Percentiles rank a stretch among this genome's conserved stretches.
phyloP scores from a whole-genome alignment of 495 filamentous ascomycete species.

The Immersiella caudata region DNA sequence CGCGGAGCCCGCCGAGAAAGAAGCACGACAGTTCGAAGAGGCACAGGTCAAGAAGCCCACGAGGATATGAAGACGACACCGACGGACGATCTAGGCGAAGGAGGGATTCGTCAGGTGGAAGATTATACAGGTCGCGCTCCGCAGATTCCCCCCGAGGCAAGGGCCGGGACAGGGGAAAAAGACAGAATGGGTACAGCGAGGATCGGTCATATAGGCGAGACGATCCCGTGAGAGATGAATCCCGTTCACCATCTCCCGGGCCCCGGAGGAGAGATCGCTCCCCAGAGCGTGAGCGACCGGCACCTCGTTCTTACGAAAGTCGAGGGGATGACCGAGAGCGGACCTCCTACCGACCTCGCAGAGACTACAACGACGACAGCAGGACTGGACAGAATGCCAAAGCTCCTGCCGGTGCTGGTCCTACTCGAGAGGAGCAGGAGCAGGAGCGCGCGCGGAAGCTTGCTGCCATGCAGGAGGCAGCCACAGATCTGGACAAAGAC shows the following conservation, averaged over 20 bases:
- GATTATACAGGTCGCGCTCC: slow-evolving; percentile 24
- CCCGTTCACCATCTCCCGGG: slow-evolving; percentile 34
- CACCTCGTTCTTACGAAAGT: slow-evolving; percentile 10
- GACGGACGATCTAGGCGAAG: slow-evolving; percentile 37
- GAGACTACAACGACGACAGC: slow-evolving; percentile 33
- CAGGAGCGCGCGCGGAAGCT: slow-evolving; percentile 68
- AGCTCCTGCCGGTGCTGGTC: slow-evolving; percentile 1
- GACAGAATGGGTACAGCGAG: not conserved
- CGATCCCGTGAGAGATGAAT: slow-evolving; percentile 10
- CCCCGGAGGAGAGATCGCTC: slow-evolving; percentile 27
- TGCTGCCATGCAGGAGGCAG: slow-evolving; percentile 85
- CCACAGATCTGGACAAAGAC: slow-evolving; percentile 73
- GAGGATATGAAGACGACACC: slow-evolving; percentile 31
- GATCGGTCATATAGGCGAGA: slow-evolving; percentile 3
- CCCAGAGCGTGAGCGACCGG: slow-evolving; percentile 20
- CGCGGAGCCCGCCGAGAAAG: slow-evolving; percentile 10
- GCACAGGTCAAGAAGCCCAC: slow-evolving; percentile 31
- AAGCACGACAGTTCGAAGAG: slow-evolving; percentile 10
- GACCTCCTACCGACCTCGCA: slow-evolving; percentile 28
- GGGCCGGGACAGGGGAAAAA: not conserved
- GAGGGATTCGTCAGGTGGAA: slow-evolving; percentile 37
- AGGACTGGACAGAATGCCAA: slow-evolving; percentile 16
- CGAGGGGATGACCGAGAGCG: slow-evolving; percentile 29
- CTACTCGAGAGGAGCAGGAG: slow-evolving; percentile 29
- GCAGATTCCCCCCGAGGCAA: not conserved